Base-by-base conservation (phyloP, 805 yeast species). In the Candida hungchunana region DNA sequence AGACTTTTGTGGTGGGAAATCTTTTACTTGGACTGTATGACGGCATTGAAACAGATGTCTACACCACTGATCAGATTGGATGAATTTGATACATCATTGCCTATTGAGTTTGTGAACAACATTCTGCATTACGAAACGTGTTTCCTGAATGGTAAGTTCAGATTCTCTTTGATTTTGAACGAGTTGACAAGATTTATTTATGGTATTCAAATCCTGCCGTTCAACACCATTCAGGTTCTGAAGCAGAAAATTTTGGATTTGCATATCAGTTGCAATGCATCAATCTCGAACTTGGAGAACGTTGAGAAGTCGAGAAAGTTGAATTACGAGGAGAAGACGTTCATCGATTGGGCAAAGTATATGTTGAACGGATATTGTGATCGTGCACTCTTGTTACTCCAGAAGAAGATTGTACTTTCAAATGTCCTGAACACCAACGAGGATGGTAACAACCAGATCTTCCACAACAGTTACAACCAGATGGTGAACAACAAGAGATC, bases 1-100 rank as follows among this genome's bases (percentile, higher is more conserved):
- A 63, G 83, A 50, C 51, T 75, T 35, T 51, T 78, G n/a, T 78
- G 83, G 82, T 78, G 82, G 82, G 77, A 75, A 25, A 72, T 78
- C 7, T 75, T 76, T 42, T 73, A 75, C 18, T 55, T 78, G 41
- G 85, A 78, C 51, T 67, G 74, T 4, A 62, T 73, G 40, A 71
- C 77, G 7, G 68, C 80, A 25, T 68, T 75, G 39, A 75, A 76
- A 43, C 71, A 71, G 32, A 67, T 76, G 50, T 53, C 73, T 21
- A 69, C 76, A 0, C 83, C 82, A 1, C 63, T 73, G 22, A 72
- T 79, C 40, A 59, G 62, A 38, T 56, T 63, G 25, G 73, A 67
- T 35, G 80, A 75, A 46, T 73, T 70, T 51, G 78, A 77, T 44
- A 79, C 78, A 0, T 58, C 70, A n/a, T 53, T 73, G 45, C 81